These are phyloP conservation scores for Protomyces arabidopsidicola DNA, from an alignment of 1,139 yeast species.

Conservation along the genomic window DNA sequence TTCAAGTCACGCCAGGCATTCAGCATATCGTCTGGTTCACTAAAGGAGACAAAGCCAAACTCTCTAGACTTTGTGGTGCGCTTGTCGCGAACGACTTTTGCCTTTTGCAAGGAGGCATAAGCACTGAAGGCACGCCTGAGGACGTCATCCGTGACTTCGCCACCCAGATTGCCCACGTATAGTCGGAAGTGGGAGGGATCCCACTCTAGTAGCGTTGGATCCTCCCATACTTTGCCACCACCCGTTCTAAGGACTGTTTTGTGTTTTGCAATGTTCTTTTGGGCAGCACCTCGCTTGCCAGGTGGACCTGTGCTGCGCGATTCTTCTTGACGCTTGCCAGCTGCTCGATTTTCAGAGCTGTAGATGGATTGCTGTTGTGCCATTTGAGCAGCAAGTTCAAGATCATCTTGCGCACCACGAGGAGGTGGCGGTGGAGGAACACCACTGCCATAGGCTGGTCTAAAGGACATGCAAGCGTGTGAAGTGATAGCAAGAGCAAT, in stretches of 20 bases:
- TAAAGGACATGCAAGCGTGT: background rate
- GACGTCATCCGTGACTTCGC: conserved; percentile 59
- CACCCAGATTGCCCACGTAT: conserved; percentile 70
- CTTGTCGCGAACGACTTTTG: conserved; percentile 52
- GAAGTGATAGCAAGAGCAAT: background rate
- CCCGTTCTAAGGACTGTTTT: conserved; percentile 45
- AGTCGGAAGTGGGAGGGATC: conserved; percentile 64
- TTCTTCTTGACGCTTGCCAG: conserved; percentile 21
- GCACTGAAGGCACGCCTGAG: conserved; percentile 51
- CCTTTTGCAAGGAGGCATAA: conserved; percentile 52
- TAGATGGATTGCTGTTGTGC: conserved; percentile 38
- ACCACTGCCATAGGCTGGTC: background rate
- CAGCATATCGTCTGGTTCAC: conserved; percentile 57
- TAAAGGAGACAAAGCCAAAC: conserved; percentile 83
- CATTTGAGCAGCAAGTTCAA: conserved; percentile 33
- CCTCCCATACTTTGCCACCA: conserved; percentile 52
- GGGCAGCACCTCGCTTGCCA: background rate
- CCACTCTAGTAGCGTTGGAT: conserved; percentile 52
- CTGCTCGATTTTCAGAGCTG: conserved; percentile 30
- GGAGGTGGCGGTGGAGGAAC: background rate
- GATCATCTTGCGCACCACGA: background rate
- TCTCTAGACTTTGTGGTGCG: conserved; percentile 54
- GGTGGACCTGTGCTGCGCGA: background rate
- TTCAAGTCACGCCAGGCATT: conserved; percentile 70
- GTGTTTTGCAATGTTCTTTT: conserved; percentile 29